Base-by-base conservation (phyloP, 2,329 filamentous ascomycete genomes). In the Alternaria incomplexa region DNA sequence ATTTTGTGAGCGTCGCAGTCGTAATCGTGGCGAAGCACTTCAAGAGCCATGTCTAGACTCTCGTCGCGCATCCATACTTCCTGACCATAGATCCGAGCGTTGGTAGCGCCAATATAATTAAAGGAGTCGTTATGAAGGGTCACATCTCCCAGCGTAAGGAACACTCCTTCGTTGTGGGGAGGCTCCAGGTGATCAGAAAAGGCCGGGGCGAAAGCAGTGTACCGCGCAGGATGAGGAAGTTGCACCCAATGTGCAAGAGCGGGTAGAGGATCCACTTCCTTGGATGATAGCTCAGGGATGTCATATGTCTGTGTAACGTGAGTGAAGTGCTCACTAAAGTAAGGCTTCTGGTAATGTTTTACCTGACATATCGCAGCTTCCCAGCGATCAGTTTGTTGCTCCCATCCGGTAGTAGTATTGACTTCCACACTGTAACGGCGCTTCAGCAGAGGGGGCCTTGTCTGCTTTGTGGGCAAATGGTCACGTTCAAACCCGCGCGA, bases 351-450 rank as follows among this genome's bases (percentile, higher is more conserved):
- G 12, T 46, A n/a, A 11, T 5, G 13, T 11, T 28, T 23, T 20
- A 60, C 60, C 53, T 50, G 22, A 8, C 25, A 17, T 25, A 15
- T 46, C 53, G 17, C 15, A 45, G 20, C 17, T 40, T 17, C 36
- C 23, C 47, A 26, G 13, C 22, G 11, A 22, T 20, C 9, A 12
- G n/a, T 36, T 3, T 15, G 6, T 13, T n/a, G 26, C 26, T 20
- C 32, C 51, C 58, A 61, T 43, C 45, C 13, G 28, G 32, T 22
- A 22, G 12, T 43, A 10, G 57, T 66, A 13, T 59, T 58, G 15
- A 69, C 70, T 22, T 77, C 73, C 23, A 76, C 46, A n/a, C 65
- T 72, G 26, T 75, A 70, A 9, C 71, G 70, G 22, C 73, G 70
- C 28, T 51, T 55, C 20, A 17, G 54, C 23, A 74, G 50, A 13